phyloP scores from a whole-genome alignment of 352 stramenopile genomes.

The Aphanomyces euteiches region DNA sequence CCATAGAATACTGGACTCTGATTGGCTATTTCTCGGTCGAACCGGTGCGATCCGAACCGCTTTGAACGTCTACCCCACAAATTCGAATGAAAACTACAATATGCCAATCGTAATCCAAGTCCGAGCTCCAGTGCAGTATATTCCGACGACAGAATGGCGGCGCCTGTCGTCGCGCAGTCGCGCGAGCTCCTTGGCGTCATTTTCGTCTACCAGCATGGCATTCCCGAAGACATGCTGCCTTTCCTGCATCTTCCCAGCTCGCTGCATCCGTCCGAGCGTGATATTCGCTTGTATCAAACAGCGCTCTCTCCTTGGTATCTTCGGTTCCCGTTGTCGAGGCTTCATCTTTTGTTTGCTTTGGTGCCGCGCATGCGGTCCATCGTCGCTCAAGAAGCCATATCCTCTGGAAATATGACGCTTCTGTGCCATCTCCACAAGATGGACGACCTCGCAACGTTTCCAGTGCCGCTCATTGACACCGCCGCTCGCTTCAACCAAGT shows the following conservation, averaged over 20 bases:
- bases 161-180: neutral
- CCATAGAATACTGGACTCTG: too few relatives aligned
- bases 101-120: too few relatives aligned
- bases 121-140: too few relatives aligned
- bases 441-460: neutral
- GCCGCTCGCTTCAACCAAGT: neutral
- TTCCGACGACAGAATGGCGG: too few relatives aligned
- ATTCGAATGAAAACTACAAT: too few relatives aligned
- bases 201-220: neutral
- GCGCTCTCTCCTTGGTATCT: neutral
- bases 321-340: too few relatives aligned
- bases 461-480: neutral
- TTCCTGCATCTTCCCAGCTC: neutral
- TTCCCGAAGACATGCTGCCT: neutral
- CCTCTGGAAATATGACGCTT: neutral
- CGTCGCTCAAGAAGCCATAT: neutral
- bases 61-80: too few relatives aligned
- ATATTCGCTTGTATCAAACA: too few relatives aligned
- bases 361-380: neutral
- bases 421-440: neutral
- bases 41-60: too few relatives aligned
- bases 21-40: too few relatives aligned
- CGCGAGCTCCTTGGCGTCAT: neutral
- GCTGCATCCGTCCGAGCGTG: neutral
- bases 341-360: constrained; percentile 5